phyloP scores from a whole-genome alignment of 2,329 filamentous ascomycete species.

The Pseudogymnoascus sp. region DNA sequence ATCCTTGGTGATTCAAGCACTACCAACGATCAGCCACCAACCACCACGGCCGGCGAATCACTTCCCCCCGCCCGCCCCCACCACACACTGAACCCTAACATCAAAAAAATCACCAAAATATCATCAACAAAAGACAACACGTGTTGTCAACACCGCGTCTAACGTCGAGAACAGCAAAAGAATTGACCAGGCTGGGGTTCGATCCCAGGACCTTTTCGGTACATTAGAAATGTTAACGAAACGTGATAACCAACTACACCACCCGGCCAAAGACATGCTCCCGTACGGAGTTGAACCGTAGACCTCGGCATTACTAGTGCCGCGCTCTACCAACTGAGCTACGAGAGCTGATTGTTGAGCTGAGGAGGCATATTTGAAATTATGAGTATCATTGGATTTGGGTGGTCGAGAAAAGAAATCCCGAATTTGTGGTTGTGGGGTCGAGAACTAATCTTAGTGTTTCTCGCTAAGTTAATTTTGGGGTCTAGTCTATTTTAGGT shows the following conservation, averaged over 20 bases:
- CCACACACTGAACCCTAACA: neutral
- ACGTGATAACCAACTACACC: conserved; percentile 8
- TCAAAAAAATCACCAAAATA: neutral
- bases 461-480: neutral
- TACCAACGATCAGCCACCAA: neutral
- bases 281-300: conserved; percentile 7
- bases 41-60: neutral
- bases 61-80: neutral
- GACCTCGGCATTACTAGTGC: conserved; percentile 8
- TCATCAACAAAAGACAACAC: neutral
- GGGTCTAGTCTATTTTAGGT: neutral
- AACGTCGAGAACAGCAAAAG: neutral
- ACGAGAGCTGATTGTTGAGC: conserved; percentile 4
- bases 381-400: neutral
- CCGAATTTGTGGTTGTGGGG: neutral
- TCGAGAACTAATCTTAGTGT: neutral
- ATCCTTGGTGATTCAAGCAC: neutral
- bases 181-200: conserved; percentile 8
- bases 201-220: conserved; percentile 7
- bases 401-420: neutral
- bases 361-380: neutral
- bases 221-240: conserved; percentile 6
- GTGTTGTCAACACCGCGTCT: no score
- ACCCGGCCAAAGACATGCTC: neutral
- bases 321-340: conserved; percentile 10